Evolutionary conservation across 345 rosid genomes (phyloP), one percentile per base, ranked within the genome.

Genomic region (Lepidium didymum): DNA sequence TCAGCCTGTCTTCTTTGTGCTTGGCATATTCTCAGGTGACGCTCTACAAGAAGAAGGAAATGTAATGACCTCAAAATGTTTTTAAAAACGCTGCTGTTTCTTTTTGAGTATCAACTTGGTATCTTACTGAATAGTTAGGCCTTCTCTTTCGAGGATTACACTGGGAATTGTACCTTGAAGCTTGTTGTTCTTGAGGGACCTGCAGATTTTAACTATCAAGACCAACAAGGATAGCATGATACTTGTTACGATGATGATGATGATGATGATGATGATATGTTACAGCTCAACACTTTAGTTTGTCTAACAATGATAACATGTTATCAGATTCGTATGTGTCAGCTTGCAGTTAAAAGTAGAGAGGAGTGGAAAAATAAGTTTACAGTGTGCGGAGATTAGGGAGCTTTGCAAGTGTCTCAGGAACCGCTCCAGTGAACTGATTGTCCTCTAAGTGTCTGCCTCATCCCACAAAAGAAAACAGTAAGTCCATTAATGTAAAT

Each of bases 391-490:
- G 83, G 40, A 93, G 83, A 35, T 35, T 64, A 14, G 51, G 65
- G 23, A 93, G 90, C 38, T 50, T 59, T 62, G 83, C 83, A 43
- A 93, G 69, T 16, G 94, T 84, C 57, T 79, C 62, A 43, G 97
- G 98, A 50, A 93, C 80, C 6, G 77, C 2, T 74, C 96, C 96
- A 62, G 73, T 75, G 45, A 91, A 77, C 54, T 80, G 78, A 68
- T 94, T 91, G 57, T 83, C 75, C 62, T 91, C 94, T 86, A 93
- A 78, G 75, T 88, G 96, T 71, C 98, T 91, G 64, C 29, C 75
- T 43, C 50, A 47, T 44, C 42, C 16, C 29, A 2, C 53, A 47
- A 57, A 66, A 64, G 11, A 74, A 70, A 40, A 15, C 37, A 2
- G 50, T 60, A 55, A 73, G 15, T 38, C 38, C 29, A 51, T 4